Evolutionary conservation across 495 filamentous ascomycete genomes (phyloP), one percentile per base, ranked within the genome.

Genomic region (Pyrenopolyporus hunteri): DNA sequence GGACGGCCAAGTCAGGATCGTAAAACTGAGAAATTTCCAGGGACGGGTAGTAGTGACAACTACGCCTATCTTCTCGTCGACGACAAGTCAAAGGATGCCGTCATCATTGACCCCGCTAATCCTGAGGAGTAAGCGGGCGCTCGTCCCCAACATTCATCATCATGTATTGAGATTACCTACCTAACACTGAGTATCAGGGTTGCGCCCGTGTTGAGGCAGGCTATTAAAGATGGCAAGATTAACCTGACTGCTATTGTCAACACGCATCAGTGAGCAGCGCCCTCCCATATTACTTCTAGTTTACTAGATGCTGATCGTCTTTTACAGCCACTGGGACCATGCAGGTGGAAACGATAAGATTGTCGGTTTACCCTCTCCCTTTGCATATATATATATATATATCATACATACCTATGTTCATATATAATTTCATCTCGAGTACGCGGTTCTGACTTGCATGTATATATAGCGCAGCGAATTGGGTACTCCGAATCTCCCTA

Each of bases 51-150:
- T 48, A 83, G 87, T 70, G 89, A 98, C 73, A 98, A 98, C 76
- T 98, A 98, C 79, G 93, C 95, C 69, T 98, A 98, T 70, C 85
- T 98, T 2, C 88, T 98, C 13, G 83, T 88, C 25, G 94, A 98
- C 69, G 93, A 97, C 62, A 88, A 90, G 63, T 87, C 92, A 2
- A 88, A 90, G 66, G 88, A 92, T 54, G 91, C 95, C n/a, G 92
- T 97, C 33, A 89, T 98, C 33, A 90, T 98, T 62, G 94, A 98
- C 64, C 95, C 94, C 22, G 94, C 94, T 13, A 84, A 97, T 74
- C 93, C 93, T 7, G 82, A 87, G 4, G 94, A 98, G 94, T 97
- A 77, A 66, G 89, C 31, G 10, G 2, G 33, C 20, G 22, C 23
- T 53, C 25, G n/a, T 39, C 0, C 25, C 22, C 22, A 5, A 10